Conservation (phyloP, 2,329 filamentous ascomycete species). For the Neurospora sp. region DNA sequence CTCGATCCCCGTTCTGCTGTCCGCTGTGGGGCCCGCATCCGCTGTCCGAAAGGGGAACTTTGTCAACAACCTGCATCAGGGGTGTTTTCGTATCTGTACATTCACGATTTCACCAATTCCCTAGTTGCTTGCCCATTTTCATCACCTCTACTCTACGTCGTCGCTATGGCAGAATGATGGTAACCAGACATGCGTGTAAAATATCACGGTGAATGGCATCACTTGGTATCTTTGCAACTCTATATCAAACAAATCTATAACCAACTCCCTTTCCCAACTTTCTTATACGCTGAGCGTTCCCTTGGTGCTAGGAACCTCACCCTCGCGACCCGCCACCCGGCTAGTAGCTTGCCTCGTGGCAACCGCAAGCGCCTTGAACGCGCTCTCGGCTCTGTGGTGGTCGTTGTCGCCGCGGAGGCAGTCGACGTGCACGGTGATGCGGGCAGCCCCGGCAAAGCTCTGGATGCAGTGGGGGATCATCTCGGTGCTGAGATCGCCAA, state of each 20-base stretch:
- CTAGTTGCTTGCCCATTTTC: background rate
- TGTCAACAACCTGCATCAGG: background rate
- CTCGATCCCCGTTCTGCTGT: background rate
- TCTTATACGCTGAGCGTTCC: conserved; percentile 62
- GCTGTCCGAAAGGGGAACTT: background rate
- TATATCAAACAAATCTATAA: background rate
- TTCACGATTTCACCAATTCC: background rate
- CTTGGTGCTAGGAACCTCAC: conserved; percentile 93
- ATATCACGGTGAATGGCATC: background rate
- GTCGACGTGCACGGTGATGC: conserved; percentile 91
- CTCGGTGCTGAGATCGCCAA: conserved; percentile 86
- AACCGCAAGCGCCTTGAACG: conserved; percentile 91
- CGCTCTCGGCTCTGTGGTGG: conserved; percentile 91
- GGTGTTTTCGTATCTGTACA: background rate
- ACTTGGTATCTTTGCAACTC: conserved; percentile 1
- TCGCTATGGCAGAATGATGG: background rate
- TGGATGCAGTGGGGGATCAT: conserved; percentile 96
- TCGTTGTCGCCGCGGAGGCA: conserved; percentile 86
- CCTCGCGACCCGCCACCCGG: conserved; percentile 68
- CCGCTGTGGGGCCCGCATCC: background rate
- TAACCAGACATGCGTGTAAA: background rate
- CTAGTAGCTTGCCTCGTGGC: conserved; percentile 70
- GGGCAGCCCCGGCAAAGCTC: conserved; percentile 84
- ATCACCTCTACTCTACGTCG: background rate
- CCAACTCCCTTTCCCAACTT: background rate